phyloP scores from a whole-genome alignment of 352 stramenopile species.

The Globisporangium camurandrum region DNA sequence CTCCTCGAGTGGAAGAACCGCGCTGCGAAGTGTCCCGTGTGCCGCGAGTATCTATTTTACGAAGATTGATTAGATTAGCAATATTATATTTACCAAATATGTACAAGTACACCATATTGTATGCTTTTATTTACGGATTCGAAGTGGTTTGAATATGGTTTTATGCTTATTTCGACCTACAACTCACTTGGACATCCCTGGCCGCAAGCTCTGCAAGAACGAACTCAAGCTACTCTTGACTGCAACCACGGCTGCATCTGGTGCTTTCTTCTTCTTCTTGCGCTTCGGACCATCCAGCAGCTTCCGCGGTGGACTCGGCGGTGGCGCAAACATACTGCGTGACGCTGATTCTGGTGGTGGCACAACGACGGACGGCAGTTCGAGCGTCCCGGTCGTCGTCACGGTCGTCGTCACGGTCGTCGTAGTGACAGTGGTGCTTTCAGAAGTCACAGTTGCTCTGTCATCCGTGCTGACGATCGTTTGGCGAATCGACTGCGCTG shows the following conservation, averaged over 20 bases:
- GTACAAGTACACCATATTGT: neutral
- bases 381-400: too few species aligned
- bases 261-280: conserved; percentile 59
- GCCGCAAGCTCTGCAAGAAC: conserved; percentile 45
- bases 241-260: conserved; percentile 26
- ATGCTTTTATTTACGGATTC: neutral
- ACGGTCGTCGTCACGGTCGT: neutral
- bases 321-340: conserved; percentile 38
- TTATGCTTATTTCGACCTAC: too few species aligned
- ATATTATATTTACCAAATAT: neutral
- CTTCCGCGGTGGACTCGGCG: conserved; percentile 54
- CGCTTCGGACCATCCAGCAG: conserved; percentile 54
- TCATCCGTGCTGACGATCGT: neutral
- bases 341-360: too few species aligned
- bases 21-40: conserved; percentile 80
- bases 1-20: conserved; percentile 84
- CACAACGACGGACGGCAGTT: too few species aligned
- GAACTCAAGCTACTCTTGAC: conserved; percentile 66
- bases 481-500: neutral
- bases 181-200: conserved; percentile 24
- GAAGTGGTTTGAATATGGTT: neutral
- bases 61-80: conserved; percentile 35
- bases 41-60: conserved; percentile 80
- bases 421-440: neutral
- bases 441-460: neutral